These are phyloP conservation scores for Colletotrichum caudatum DNA, from an alignment of 2,329 filamentous ascomycete genomes.

Conservation along the genomic window DNA sequence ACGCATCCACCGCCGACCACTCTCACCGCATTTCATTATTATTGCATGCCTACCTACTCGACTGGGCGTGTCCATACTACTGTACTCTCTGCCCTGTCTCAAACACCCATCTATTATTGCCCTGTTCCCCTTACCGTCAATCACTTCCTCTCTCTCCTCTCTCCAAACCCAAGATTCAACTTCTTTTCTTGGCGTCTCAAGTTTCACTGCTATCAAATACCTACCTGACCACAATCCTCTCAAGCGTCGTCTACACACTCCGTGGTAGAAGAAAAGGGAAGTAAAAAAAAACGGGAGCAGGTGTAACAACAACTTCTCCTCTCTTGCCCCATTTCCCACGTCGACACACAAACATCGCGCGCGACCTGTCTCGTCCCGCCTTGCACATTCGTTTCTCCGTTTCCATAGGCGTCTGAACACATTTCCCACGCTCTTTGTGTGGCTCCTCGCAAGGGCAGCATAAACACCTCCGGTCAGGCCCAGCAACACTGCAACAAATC, in stretches of 20 bases:
- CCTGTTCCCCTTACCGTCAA: constrained; percentile 12
- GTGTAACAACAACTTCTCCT: constrained; percentile 4
- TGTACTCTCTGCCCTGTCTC: background rate
- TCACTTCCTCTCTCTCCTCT: background rate
- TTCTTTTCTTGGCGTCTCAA: constrained; percentile 36
- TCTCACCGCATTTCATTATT: constrained; percentile 15
- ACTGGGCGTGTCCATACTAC: background rate
- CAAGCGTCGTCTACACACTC: constrained; percentile 14
- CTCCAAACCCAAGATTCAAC: constrained; percentile 30
- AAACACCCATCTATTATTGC: background rate
- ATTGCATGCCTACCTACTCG: background rate
- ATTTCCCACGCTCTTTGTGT: background rate
- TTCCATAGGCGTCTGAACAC: constrained; percentile 22
- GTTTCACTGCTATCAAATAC: constrained; percentile 25
- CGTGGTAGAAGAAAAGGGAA: constrained; percentile 10
- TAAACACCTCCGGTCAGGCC: constrained; percentile 17
- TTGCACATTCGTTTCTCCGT: constrained; percentile 27
- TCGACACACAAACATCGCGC: background rate
- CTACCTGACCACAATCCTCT: background rate
- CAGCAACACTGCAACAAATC: constrained; percentile 9
- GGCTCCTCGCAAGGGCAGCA: constrained; percentile 31
- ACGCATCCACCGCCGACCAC: constrained; percentile 11
- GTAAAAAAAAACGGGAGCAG: constrained; percentile 12
- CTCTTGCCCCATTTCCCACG: constrained; percentile 11
- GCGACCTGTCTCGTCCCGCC: constrained; percentile 27